Evolutionary conservation across 805 yeast species (phyloP).

Genomic region (Spathaspora gorwiae): DNA sequence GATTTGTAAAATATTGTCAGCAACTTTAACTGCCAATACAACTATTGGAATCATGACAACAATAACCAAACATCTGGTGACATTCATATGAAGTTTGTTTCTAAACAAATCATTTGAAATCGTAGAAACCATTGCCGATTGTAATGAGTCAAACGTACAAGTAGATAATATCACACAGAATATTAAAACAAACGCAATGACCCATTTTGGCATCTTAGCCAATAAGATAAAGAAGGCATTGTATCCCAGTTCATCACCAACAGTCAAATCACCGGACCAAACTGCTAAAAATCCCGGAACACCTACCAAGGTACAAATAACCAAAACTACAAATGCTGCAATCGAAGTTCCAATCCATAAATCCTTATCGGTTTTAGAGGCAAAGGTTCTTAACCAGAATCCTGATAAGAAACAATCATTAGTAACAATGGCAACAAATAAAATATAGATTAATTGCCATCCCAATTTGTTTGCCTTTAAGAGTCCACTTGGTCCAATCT

Average conservation of each 20-base stretch:
- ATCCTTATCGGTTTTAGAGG: slow-evolving; percentile 74
- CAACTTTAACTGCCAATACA: slow-evolving; percentile 77
- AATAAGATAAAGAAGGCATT: slow-evolving; percentile 72
- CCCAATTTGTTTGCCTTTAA: slow-evolving; percentile 68
- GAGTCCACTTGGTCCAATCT: slow-evolving; percentile 60
- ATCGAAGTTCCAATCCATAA: slow-evolving; percentile 69
- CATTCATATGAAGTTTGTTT: slow-evolving; percentile 64
- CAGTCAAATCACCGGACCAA: slow-evolving; percentile 71
- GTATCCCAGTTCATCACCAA: slow-evolving; percentile 51
- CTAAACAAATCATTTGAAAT: slow-evolving; percentile 87
- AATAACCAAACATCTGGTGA: slow-evolving; percentile 66
- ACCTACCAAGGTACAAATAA: slow-evolving; percentile 69
- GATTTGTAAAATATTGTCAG: slow-evolving; percentile 78
- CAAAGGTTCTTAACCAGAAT: slow-evolving; percentile 92
- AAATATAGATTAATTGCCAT: slow-evolving; percentile 84
- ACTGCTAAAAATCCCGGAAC: slow-evolving; percentile 83
- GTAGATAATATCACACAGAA: slow-evolving; percentile 73
- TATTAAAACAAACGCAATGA: slow-evolving; percentile 75
- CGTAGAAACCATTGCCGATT: slow-evolving; percentile 83
- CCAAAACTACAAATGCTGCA: slow-evolving; percentile 64
- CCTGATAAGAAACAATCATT: slow-evolving; percentile 89
- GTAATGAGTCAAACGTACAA: slow-evolving; percentile 84
- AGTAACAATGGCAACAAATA: slow-evolving; percentile 81
- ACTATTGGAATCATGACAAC: slow-evolving; percentile 81
- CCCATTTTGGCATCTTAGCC: slow-evolving; percentile 76